These are phyloP conservation scores for Neofusicoccum cordaticola DNA, from an alignment of 2,329 filamentous ascomycete species.

Conservation along the genomic window DNA sequence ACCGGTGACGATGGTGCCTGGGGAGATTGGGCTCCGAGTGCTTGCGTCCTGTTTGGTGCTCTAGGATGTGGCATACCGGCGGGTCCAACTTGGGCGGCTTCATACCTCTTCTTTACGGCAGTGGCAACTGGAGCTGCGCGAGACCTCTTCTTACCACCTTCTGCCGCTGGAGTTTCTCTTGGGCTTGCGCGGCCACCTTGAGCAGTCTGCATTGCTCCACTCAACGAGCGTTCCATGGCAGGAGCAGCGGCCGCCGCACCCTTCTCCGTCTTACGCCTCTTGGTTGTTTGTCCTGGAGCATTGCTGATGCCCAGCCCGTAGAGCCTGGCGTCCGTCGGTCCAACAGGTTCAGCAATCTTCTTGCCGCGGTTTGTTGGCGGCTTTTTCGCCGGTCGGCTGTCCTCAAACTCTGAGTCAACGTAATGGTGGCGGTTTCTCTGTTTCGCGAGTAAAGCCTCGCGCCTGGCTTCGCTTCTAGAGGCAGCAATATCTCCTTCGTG, in stretches of 20 bases:
- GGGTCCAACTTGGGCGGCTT: background rate
- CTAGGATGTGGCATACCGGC: background rate
- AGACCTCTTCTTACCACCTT: conserved; percentile 67
- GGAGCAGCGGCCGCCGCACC: conserved; percentile 36
- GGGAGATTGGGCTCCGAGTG: conserved; percentile 60
- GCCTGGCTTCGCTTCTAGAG: conserved; percentile 75
- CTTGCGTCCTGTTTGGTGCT: conserved; percentile 40
- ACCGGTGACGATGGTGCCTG: conserved; percentile 74
- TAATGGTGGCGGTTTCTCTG: conserved; percentile 62
- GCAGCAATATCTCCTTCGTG: conserved; percentile 81
- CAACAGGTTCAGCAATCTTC: conserved; percentile 56
- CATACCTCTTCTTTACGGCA: conserved; percentile 76
- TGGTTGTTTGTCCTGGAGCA: conserved; percentile 56
- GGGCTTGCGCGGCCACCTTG: conserved; percentile 55
- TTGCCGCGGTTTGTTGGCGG: conserved; percentile 59
- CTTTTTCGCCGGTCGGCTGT: conserved; percentile 62
- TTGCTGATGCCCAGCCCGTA: conserved; percentile 67
- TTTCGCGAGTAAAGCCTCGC: conserved; percentile 76
- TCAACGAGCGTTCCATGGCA: conserved; percentile 67
- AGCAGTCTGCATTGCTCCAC: conserved; percentile 52
- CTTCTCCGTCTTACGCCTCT: conserved; percentile 81
- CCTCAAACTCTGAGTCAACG: conserved; percentile 77
- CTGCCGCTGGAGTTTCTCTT: conserved; percentile 64
- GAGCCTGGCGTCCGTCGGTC: conserved; percentile 37
- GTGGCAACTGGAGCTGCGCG: conserved; percentile 65